phyloP scores from a whole-genome alignment of 345 rosid species.

The Linum tenue region DNA sequence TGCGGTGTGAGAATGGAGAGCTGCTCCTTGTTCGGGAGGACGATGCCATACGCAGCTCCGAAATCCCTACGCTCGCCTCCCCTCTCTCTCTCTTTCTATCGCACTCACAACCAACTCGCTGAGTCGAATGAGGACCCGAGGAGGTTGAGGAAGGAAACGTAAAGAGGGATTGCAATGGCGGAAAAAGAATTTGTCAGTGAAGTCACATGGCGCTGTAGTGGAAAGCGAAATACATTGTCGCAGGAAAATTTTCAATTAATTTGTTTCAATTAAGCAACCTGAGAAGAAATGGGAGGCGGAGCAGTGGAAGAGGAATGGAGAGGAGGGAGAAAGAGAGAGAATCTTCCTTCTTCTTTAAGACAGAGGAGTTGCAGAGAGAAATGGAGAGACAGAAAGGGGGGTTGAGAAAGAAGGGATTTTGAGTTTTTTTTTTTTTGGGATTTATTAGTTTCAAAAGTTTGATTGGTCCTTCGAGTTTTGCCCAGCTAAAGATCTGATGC shows the following conservation, averaged over 20 bases:
- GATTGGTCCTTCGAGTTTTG: not conserved
- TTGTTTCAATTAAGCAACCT: slow-evolving; percentile 11
- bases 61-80: not conserved
- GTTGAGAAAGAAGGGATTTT: slow-evolving; percentile 20
- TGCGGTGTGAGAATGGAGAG: slow-evolving; percentile 71
- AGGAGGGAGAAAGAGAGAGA: slow-evolving; percentile 19
- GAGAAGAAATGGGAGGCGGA: slow-evolving; percentile 9
- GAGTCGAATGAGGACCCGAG: slow-evolving; percentile 25
- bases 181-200: slow-evolving; percentile 52
- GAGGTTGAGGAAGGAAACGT: slow-evolving; percentile 25
- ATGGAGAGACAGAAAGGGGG: slow-evolving; percentile 16
- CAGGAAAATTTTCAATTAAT: slow-evolving; percentile 3
- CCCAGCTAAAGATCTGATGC: too few species aligned
- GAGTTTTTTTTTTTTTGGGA: slow-evolving; percentile 10
- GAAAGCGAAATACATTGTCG: slow-evolving; percentile 41
- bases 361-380: slow-evolving; percentile 37
- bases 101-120: too few species aligned
- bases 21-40: slow-evolving; percentile 81
- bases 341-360: slow-evolving; percentile 67
- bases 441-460: not conserved
- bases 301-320: not conserved
- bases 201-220: slow-evolving; percentile 66
- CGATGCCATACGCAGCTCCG: slow-evolving; percentile 39
- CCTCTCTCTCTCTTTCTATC: not conserved
- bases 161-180: slow-evolving; percentile 4